phyloP scores from a whole-genome alignment of 1,139 yeast species.

The Geotrichum restrictum region DNA sequence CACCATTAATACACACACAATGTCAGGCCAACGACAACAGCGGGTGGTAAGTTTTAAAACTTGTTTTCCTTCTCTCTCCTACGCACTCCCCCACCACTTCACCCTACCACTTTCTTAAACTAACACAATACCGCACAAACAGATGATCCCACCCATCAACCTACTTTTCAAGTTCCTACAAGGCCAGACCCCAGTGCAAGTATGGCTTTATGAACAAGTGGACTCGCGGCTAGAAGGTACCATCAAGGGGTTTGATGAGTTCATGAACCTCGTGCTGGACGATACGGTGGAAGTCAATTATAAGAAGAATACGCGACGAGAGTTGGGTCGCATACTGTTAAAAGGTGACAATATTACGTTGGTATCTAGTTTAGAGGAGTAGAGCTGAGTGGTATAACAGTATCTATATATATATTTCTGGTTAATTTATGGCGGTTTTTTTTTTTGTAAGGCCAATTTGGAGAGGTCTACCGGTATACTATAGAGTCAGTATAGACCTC shows the following conservation, averaged over 20 bases:
- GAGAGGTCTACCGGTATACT: too few species aligned
- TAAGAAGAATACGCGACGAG: constrained; percentile 45
- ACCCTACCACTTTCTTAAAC: not conserved
- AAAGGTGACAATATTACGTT: constrained; percentile 94
- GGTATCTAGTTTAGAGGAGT: constrained; percentile 54
- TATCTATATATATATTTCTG: not conserved
- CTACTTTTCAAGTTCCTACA: constrained; percentile 83
- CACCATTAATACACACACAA: constrained; percentile 13
- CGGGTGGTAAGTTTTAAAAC: constrained; percentile 37
- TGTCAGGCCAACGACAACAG: constrained; percentile 39
- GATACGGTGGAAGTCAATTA: constrained; percentile 69
- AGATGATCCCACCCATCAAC: constrained; percentile 50
- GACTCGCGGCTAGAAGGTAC: constrained; percentile 75
- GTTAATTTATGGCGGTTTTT: not conserved
- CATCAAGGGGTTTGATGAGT: constrained; percentile 91
- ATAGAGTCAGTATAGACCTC: too few species aligned
- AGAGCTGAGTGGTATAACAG: not conserved
- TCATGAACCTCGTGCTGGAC: constrained; percentile 92
- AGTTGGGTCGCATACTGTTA: constrained; percentile 58
- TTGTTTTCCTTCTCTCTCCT: not conserved
- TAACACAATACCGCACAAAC: constrained; percentile 19
- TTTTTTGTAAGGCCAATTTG: constrained; percentile 12
- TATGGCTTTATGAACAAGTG: constrained; percentile 66
- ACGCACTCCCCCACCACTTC: not conserved
- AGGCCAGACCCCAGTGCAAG: constrained; percentile 78